Percentiles rank a stretch among this genome's conserved stretches.
These are phyloP conservation scores for Cardiospermum halicacabum DNA, from an alignment of 345 rosid species.

Conservation along the genomic window DNA sequence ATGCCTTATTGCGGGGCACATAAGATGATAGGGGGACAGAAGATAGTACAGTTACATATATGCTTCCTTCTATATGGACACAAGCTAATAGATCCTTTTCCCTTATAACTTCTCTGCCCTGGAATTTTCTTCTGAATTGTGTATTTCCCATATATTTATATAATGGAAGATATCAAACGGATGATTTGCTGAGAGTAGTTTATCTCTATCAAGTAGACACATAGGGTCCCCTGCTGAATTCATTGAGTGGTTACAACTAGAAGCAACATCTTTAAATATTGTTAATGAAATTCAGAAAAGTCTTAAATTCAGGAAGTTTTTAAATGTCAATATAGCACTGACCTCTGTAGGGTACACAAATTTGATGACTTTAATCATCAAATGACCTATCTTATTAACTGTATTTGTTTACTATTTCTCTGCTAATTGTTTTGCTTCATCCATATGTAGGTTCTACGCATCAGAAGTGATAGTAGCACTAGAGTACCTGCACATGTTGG, in stretches of 20 bases:
- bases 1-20: neutral
- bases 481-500: conserved; percentile 97
- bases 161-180: neutral
- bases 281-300: conserved; percentile 5
- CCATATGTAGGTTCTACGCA: conserved; percentile 56
- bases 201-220: neutral
- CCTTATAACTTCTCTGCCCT: conserved; percentile 6
- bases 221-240: conserved; percentile 16
- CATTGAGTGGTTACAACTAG: conserved; percentile 1
- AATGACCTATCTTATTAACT: too few relatives aligned
- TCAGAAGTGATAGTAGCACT: conserved; percentile 88
- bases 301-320: neutral
- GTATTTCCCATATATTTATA: neutral
- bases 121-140: neutral
- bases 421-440: neutral
- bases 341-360: conserved; percentile 19
- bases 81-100: conserved; percentile 3
- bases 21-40: neutral
- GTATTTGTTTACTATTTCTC: neutral
- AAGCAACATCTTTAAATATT: conserved; percentile 7
- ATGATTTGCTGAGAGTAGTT: neutral
- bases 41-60: neutral
- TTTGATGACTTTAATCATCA: neutral
- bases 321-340: neutral
- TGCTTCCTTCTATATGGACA: neutral